These are phyloP conservation scores for Cystoderma amianthinum DNA, from an alignment of 768 basidiomycete genomes.

Conservation along the genomic window DNA sequence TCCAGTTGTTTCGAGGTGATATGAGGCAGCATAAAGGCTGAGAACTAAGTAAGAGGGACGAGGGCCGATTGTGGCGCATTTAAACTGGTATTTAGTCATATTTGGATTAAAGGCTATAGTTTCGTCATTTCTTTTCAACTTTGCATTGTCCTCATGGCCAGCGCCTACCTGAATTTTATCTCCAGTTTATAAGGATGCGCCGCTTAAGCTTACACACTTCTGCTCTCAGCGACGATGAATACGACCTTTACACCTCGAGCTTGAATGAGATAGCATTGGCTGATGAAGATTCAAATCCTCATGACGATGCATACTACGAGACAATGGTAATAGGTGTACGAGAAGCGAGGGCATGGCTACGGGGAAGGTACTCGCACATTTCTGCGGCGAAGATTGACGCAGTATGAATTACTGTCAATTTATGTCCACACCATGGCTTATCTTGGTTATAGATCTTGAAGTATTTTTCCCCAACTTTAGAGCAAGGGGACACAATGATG, in stretches of 20 bases:
- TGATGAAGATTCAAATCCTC: constrained; percentile 14
- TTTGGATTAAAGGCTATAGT: too few species aligned
- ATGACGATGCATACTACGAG: constrained; percentile 49
- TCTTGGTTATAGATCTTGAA: constrained; percentile 46
- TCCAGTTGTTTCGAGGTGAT: too few species aligned
- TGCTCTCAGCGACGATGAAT: constrained; percentile 70
- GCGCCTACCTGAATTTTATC: too few species aligned
- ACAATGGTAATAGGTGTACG: constrained; percentile 46
- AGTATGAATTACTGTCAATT: constrained; percentile 31
- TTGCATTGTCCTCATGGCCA: too few species aligned
- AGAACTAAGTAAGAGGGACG: too few species aligned
- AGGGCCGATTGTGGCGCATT: too few species aligned
- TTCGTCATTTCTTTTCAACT: too few species aligned
- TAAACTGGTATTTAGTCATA: too few species aligned
- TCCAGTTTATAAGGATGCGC: too few species aligned
- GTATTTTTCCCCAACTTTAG: constrained; percentile 52
- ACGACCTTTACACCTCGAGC: constrained; percentile 56
- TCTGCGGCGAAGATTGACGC: constrained; percentile 47
- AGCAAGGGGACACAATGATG: constrained; percentile 43
- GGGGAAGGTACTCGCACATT: constrained; percentile 60
- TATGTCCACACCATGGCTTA: neutral
- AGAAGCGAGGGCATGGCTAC: constrained; percentile 70
- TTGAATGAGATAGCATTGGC: constrained; percentile 42
- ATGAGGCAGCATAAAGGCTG: too few species aligned
- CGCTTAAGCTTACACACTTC: constrained; percentile 65